A percentile compares a stretch with the other conserved stretches of the same genome.
Evolutionary conservation across 768 basidiomycete genomes (phyloP).

Genomic region (Mycena latifolia): DNA sequence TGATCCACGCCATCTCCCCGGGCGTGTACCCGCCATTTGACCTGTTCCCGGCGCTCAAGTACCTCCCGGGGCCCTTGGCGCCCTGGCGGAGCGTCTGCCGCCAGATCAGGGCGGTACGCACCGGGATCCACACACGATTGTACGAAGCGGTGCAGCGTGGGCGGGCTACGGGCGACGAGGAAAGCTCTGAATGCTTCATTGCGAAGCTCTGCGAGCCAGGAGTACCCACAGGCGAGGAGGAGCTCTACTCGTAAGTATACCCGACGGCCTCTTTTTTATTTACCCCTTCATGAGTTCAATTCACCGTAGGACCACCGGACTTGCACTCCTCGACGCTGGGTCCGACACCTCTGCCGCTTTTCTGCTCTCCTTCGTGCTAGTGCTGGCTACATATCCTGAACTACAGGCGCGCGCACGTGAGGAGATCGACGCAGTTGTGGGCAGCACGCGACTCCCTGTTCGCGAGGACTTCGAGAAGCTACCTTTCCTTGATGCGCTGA

Average conservation of each 20-base stretch:
- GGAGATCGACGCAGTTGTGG: conserved; percentile 15
- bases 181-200: conserved; percentile 7
- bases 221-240: not conserved
- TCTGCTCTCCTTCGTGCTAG: conserved; percentile 4
- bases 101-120: not conserved
- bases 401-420: conserved; percentile 3
- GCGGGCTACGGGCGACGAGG: conserved; percentile 7
- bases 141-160: not conserved
- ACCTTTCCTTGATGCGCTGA: conserved; percentile 2
- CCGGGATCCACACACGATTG: not conserved
- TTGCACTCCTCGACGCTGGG: conserved; percentile 5
- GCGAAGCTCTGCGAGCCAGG: not conserved
- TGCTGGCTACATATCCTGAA: conserved; percentile 2
- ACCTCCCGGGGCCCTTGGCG: conserved; percentile 8
- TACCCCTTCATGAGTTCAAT: not conserved
- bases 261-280: not conserved
- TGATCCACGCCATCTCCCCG: not conserved
- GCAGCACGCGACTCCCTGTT: not conserved
- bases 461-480: not conserved
- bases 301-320: not conserved
- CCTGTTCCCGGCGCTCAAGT: conserved; percentile 9
- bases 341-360: conserved; percentile 15
- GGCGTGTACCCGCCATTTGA: conserved; percentile 14
- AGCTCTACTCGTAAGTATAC: conserved; percentile 7
- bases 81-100: conserved; percentile 7